These are phyloP conservation scores for Plenodomus lindquistii DNA, from an alignment of 2,329 filamentous ascomycete genomes.

Conservation along the genomic window DNA sequence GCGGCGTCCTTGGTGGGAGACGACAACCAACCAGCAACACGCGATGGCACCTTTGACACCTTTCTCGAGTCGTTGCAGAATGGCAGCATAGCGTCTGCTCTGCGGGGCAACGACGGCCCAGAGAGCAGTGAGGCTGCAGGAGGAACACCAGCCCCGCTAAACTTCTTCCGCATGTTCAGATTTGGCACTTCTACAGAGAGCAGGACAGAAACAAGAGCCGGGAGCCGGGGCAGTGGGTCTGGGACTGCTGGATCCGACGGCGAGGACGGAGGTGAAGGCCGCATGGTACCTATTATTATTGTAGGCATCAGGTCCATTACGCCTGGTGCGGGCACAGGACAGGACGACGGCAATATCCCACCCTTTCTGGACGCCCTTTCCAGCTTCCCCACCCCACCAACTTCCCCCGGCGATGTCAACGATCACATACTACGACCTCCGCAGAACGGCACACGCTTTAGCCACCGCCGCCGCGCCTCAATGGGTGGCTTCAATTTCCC, in stretches of 20 bases:
- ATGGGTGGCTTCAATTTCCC: slow-evolving; percentile 58
- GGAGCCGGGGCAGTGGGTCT: slow-evolving; percentile 28
- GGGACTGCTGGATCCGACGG: slow-evolving; percentile 23
- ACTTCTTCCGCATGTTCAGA: slow-evolving; percentile 71
- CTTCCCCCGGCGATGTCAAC: slow-evolving; percentile 52
- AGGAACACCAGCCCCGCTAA: slow-evolving; percentile 58
- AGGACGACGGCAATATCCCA: slow-evolving; percentile 49
- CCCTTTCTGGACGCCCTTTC: slow-evolving; percentile 57
- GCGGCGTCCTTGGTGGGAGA: slow-evolving; percentile 68
- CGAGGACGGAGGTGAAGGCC: slow-evolving; percentile 52
- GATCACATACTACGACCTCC: slow-evolving; percentile 57
- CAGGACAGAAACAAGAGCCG: slow-evolving; percentile 22
- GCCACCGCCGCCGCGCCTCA: slow-evolving; percentile 57
- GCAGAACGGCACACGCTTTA: slow-evolving; percentile 59
- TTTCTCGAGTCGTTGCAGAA: slow-evolving; percentile 67
- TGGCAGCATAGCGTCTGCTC: slow-evolving; percentile 60
- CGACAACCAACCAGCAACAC: slow-evolving; percentile 57
- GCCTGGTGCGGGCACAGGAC: slow-evolving; percentile 52
- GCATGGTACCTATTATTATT: slow-evolving; percentile 70
- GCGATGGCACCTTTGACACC: slow-evolving; percentile 66
- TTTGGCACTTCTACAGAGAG: slow-evolving; percentile 58
- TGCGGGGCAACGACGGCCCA: slow-evolving; percentile 50
- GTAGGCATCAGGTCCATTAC: slow-evolving; percentile 70
- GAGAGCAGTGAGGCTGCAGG: slow-evolving; percentile 44
- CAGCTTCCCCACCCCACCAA: slow-evolving; percentile 51